These are phyloP conservation scores for Anacardium occidentale DNA, from an alignment of 345 rosid genomes.

Conservation along the genomic window DNA sequence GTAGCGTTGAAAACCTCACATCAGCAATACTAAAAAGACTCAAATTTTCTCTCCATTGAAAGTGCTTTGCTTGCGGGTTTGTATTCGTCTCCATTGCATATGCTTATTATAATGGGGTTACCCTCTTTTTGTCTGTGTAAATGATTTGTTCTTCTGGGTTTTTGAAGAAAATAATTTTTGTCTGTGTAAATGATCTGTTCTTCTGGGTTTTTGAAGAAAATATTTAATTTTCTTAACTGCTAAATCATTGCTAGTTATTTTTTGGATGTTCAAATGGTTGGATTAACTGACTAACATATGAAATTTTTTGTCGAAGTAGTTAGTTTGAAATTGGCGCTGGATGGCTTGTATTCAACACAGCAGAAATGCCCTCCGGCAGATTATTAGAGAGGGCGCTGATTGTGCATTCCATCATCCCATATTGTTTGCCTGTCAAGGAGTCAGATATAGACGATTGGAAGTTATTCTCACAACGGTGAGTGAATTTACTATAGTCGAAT, in stretches of 20 bases:
- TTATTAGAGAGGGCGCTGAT: constrained; percentile 36
- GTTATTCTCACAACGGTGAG: constrained; percentile 88
- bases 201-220: too few relatives aligned
- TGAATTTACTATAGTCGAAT: not conserved
- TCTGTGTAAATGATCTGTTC: too few relatives aligned
- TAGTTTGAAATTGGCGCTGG: not conserved
- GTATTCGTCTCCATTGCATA: too few relatives aligned
- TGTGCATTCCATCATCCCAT: constrained; percentile 56
- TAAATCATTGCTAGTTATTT: not conserved
- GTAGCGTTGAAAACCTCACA: too few relatives aligned
- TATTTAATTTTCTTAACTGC: too few relatives aligned
- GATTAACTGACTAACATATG: not conserved
- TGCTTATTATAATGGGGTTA: too few relatives aligned
- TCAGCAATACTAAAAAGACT: too few relatives aligned
- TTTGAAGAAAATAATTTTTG: too few relatives aligned
- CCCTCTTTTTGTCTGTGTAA: too few relatives aligned
- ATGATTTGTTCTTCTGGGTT: too few relatives aligned
- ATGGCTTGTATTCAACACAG: constrained; percentile 46
- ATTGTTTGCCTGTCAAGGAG: constrained; percentile 71
- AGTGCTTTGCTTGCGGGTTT: too few relatives aligned
- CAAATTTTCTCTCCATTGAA: too few relatives aligned
- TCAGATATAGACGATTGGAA: constrained; percentile 75
- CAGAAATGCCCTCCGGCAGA: constrained; percentile 45
- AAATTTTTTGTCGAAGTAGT: not conserved
- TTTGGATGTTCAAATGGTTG: not conserved